A percentile compares a stretch with the other conserved stretches of the same genome.
phyloP scores from a whole-genome alignment of 805 yeast species.

The Kodamaea restingae region DNA sequence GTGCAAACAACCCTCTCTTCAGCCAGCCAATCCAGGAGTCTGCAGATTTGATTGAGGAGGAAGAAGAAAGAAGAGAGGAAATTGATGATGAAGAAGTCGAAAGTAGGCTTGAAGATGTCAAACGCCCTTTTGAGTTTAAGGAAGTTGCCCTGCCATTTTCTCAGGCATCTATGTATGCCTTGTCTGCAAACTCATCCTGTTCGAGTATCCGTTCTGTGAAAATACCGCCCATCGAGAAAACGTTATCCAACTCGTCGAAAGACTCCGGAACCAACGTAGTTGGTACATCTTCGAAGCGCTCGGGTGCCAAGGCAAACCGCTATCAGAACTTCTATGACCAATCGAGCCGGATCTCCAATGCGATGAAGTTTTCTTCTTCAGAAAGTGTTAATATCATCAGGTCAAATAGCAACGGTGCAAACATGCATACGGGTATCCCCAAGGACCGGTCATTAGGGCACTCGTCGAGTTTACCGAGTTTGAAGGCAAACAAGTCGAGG shows the following conservation, averaged over 20 bases:
- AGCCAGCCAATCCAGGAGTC: conserved; percentile 31
- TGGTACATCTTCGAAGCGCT: conserved; percentile 22
- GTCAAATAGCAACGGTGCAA: conserved; percentile 14
- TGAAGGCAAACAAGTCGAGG: conserved; percentile 13
- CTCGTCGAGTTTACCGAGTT: conserved; percentile 20
- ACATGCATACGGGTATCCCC: conserved; percentile 3
- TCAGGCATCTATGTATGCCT: conserved; percentile 6
- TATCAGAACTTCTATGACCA: conserved; percentile 48
- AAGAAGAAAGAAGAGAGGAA: conserved; percentile 15
- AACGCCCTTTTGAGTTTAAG: conserved; percentile 1
- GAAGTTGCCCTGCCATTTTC: conserved; percentile 7
- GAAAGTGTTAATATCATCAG: conserved; percentile 24
- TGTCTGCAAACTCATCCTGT: conserved; percentile 33
- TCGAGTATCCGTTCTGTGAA: conserved; percentile 24
- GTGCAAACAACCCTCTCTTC: conserved; percentile 16
- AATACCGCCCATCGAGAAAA: conserved; percentile 25
- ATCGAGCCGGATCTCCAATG: conserved; percentile 40
- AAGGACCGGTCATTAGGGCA: conserved; percentile 18
- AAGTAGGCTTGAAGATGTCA: neutral
- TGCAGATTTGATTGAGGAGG: conserved; percentile 17
- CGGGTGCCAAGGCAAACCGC: conserved; percentile 42
- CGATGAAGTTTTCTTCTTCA: conserved; percentile 33
- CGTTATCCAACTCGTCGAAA: conserved; percentile 30
- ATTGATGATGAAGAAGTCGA: conserved; percentile 6
- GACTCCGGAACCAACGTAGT: conserved; percentile 17